These are phyloP conservation scores for Lathyrus oleraceus DNA, from an alignment of 306 rosid genomes.

Conservation along the genomic window DNA sequence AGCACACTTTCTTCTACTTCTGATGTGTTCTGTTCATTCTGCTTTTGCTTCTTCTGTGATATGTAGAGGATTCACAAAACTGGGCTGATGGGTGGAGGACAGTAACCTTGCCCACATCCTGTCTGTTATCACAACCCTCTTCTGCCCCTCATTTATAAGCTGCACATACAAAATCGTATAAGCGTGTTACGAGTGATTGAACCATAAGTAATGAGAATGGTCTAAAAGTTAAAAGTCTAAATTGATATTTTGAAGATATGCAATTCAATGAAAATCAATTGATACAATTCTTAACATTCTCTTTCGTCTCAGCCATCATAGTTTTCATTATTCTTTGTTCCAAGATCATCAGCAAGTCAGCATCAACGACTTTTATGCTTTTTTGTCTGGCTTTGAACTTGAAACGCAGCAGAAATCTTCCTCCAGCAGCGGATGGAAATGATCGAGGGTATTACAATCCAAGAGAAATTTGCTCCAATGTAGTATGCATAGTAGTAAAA, in stretches of 20 bases:
- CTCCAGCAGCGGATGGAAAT: conserved; percentile 75
- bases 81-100: conserved; percentile 67
- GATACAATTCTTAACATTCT: conserved; percentile 4
- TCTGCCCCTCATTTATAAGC: conserved; percentile 53
- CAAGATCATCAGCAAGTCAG: conserved; percentile 15
- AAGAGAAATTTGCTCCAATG: conserved; percentile 65
- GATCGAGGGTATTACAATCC: conserved; percentile 74
- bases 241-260: background rate
- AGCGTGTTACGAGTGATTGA: too few relatives aligned
- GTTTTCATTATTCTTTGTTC: background rate
- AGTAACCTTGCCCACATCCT: conserved; percentile 80
- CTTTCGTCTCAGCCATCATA: conserved; percentile 7
- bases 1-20: background rate
- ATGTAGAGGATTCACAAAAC: conserved; percentile 50
- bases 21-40: conserved; percentile 3
- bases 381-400: conserved; percentile 53
- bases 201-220: background rate
- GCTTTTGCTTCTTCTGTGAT: conserved; percentile 9
- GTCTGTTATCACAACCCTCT: conserved; percentile 69
- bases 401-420: conserved; percentile 59
- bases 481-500: conserved; percentile 77
- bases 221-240: background rate
- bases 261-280: conserved; percentile 13
- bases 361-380: conserved; percentile 69
- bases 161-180: conserved; percentile 8